Percentiles rank a stretch among this genome's conserved stretches.
Conservation (phyloP, 2,329 filamentous ascomycete genomes). For the Hypoxylon sp. region DNA sequence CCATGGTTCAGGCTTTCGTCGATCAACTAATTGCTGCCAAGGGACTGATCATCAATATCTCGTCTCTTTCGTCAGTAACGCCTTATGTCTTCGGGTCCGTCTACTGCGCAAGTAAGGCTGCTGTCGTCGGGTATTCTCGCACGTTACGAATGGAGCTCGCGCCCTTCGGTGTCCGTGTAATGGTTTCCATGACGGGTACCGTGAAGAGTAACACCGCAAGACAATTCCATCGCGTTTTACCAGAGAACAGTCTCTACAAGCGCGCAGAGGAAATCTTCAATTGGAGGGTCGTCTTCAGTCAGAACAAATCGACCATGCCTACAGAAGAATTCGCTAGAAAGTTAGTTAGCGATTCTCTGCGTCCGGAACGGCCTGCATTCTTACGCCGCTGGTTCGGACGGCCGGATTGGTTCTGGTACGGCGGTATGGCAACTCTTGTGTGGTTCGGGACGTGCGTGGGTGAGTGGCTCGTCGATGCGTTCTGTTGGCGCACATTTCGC, state of each 20-base stretch:
- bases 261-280: slow-evolving; percentile 63
- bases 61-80: slow-evolving; percentile 65
- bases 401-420: slow-evolving; percentile 62
- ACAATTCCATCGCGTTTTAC: slow-evolving; percentile 60
- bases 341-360: slow-evolving; percentile 61
- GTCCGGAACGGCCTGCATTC: slow-evolving; percentile 54
- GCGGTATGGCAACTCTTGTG: slow-evolving; percentile 53
- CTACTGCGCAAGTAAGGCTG: slow-evolving; percentile 71
- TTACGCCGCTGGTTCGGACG: slow-evolving; percentile 58
- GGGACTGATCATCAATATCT: slow-evolving; percentile 70
- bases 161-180: slow-evolving; percentile 70
- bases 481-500: slow-evolving; percentile 56
- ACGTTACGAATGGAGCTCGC: slow-evolving; percentile 68
- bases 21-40: slow-evolving; percentile 65
- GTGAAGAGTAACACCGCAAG: slow-evolving; percentile 66
- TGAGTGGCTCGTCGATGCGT: slow-evolving; percentile 58
- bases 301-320: slow-evolving; percentile 63
- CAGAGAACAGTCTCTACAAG: slow-evolving; percentile 63
- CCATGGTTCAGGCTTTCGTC: slow-evolving; percentile 67
- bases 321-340: slow-evolving; percentile 61
- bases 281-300: slow-evolving; percentile 63
- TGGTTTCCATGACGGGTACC: slow-evolving; percentile 70
- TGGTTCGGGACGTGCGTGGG: slow-evolving; percentile 56
- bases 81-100: slow-evolving; percentile 68
- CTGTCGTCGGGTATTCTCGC: slow-evolving; percentile 68